Conservation (phyloP, 2,329 filamentous ascomycete species). For the Colletotrichum acutatum region DNA sequence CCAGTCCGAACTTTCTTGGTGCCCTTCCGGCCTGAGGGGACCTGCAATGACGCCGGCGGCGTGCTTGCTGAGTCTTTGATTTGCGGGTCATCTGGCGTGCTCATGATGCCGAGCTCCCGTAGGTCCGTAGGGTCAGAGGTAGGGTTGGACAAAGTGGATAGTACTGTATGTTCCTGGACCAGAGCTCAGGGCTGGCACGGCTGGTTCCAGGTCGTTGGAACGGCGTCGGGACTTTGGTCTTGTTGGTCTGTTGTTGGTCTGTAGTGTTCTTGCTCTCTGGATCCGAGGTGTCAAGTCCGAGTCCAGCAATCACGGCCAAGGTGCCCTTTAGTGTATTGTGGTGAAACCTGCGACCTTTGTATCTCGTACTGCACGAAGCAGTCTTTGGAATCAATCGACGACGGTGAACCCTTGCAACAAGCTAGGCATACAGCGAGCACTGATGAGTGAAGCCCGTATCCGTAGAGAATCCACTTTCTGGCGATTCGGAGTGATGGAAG, state of each 20-base stretch:
- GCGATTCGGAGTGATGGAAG: background rate
- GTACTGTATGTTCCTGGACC: background rate
- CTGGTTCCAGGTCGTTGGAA: background rate
- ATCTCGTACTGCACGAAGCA: background rate
- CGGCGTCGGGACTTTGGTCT: background rate
- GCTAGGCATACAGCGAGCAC: background rate
- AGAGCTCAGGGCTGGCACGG: too few relatives aligned
- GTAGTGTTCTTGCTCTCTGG: too few relatives aligned
- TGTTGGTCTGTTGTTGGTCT: background rate
- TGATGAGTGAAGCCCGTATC: background rate
- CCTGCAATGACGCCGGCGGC: conserved; percentile 18
- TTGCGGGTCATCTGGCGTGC: background rate
- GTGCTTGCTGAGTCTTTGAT: conserved; percentile 4
- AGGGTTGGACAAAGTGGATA: background rate
- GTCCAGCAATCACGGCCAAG: conserved; percentile 18
- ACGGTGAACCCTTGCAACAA: background rate
- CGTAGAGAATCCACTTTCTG: background rate
- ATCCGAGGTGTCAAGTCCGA: conserved; percentile 26
- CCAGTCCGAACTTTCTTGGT: conserved; percentile 60
- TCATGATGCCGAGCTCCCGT: background rate
- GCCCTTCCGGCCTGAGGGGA: conserved; percentile 48
- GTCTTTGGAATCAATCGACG: background rate
- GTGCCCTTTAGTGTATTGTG: background rate
- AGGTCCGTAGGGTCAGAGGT: background rate
- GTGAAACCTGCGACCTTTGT: background rate